phyloP scores from a whole-genome alignment of 2,329 filamentous ascomycete genomes.

The Colletotrichum cereale region DNA sequence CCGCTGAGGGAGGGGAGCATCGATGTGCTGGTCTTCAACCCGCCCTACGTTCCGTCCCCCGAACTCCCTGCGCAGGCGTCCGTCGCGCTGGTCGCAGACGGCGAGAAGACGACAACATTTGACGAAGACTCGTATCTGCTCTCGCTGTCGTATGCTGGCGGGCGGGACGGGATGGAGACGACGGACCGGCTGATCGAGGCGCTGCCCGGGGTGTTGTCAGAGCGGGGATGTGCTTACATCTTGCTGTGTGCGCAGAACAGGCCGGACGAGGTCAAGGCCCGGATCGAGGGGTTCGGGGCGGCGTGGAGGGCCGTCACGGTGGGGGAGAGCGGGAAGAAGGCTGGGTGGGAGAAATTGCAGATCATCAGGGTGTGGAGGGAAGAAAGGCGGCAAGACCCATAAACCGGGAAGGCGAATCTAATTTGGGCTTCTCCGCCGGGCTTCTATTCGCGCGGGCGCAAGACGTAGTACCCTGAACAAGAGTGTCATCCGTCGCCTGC shows the following conservation, averaged over 20 bases:
- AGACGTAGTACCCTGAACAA: neutral
- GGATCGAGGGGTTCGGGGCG: conserved; percentile 59
- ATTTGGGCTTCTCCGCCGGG: neutral
- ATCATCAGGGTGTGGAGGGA: conserved; percentile 87
- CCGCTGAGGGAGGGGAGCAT: conserved; percentile 70
- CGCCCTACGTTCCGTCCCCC: conserved; percentile 92
- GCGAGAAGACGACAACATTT: conserved; percentile 62
- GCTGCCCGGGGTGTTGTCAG: conserved; percentile 73
- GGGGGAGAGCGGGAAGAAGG: conserved; percentile 85
- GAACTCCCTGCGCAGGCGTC: conserved; percentile 68
- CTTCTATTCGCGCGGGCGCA: neutral
- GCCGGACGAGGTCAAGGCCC: conserved; percentile 78
- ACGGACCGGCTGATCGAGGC: conserved; percentile 82
- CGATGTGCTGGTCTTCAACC: conserved; percentile 95
- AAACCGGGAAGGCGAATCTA: neutral
- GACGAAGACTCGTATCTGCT: conserved; percentile 87
- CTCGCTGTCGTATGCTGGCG: conserved; percentile 89
- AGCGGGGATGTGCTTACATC: conserved; percentile 86
- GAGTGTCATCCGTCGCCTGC: neutral
- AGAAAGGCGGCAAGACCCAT: conserved; percentile 44
- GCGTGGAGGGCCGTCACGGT: conserved; percentile 83
- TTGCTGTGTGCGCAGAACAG: conserved; percentile 92
- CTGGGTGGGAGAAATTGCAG: conserved; percentile 94
- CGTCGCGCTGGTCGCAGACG: conserved; percentile 33
- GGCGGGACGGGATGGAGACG: conserved; percentile 91